A percentile compares a stretch with the other conserved stretches of the same genome.
Evolutionary conservation across 345 rosid genomes (phyloP).

Genomic region (Brassica incana): DNA sequence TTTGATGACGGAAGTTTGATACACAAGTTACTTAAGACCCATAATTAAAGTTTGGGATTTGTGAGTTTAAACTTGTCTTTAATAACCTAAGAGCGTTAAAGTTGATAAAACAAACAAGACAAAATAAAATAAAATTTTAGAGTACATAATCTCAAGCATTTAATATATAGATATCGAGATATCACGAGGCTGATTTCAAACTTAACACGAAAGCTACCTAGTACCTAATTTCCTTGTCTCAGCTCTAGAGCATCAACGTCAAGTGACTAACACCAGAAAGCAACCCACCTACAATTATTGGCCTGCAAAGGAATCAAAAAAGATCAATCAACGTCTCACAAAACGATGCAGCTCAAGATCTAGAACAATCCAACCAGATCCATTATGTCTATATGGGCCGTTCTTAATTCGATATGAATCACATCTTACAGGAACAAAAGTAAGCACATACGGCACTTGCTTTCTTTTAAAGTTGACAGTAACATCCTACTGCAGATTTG

Average conservation of each 20-base stretch:
- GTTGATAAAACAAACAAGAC: background rate
- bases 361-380: background rate
- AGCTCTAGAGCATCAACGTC: slow-evolving; percentile 32
- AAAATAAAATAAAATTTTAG: no score
- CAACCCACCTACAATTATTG: slow-evolving; percentile 47
- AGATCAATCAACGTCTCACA: background rate
- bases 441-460: background rate
- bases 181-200: background rate
- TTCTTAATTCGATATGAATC: background rate
- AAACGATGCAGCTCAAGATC: background rate
- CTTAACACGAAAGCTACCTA: slow-evolving; percentile 7
- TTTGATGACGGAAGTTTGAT: background rate
- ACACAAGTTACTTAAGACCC: background rate
- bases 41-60: background rate
- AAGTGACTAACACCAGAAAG: slow-evolving; percentile 23
- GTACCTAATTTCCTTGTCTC: slow-evolving; percentile 20
- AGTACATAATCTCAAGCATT: background rate
- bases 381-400: background rate
- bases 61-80: no score
- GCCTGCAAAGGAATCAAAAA: slow-evolving; percentile 25
- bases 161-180: background rate
- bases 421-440: background rate
- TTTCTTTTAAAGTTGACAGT: background rate
- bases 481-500: background rate
- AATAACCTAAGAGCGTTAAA: background rate